Evolutionary conservation across 169 alveolate species (phyloP), one percentile per base, ranked within the genome.

Genomic region (Cardiosporidium cionae): DNA sequence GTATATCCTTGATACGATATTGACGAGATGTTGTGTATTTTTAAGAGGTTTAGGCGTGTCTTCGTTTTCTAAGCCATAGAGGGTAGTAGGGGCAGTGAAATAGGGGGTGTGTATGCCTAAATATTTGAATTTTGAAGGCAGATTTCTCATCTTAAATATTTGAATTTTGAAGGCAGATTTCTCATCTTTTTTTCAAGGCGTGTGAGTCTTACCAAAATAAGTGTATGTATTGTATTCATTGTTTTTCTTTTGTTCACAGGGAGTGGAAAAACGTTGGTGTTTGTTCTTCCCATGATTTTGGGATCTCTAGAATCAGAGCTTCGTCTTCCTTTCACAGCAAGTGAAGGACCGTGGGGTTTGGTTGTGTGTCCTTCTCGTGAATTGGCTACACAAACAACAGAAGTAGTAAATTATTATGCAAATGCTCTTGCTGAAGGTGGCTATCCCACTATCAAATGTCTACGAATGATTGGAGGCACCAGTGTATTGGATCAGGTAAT

Each of bases 311-410:
- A 92, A 73, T 88, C 86, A 58, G 96, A 92, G 68, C 29, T 84
- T 68, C 80, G 95, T 29, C 53, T 84, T 34, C 85, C 82, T 89
- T 28, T 76, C 65, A 37, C n/a, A 68, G 79, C 81, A 25, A 89
- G 90, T 52, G 97, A 92, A 70, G 98, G 98, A 1, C 98, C 98
- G 4, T 87, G 87, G 52, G 95, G 95, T 6, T 86, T 94, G 52
- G 88, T 94, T 33, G 82, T 94, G 9, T 93, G 95, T 9, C 98
- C 98, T 7, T 89, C 96, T 2, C 89, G 98, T 22, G 98, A 94
- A 78, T 84, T 94, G 65, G 98, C 97, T 32, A 76, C 88, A 52
- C 98, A 93, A 84, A 94, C 93, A n/a, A 85, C 88, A 65, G 93
- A 90, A 70, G 88, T 89, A 33, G 86, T 86, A 35, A 84, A 82